Evolutionary conservation across 768 basidiomycete genomes (phyloP).

Genomic region (Boletales sp.): DNA sequence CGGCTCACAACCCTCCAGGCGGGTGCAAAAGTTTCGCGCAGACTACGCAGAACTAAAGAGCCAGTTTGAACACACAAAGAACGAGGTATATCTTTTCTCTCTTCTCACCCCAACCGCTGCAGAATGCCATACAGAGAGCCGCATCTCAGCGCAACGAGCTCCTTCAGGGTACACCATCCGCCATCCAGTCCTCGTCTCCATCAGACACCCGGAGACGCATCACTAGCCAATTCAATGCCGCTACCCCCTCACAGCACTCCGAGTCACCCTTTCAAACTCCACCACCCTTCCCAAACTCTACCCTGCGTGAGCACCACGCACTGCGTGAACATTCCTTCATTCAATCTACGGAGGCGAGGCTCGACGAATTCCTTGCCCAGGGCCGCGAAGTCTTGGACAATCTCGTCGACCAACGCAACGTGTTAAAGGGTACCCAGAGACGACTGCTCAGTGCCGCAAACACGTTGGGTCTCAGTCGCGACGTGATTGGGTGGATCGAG

Average conservation of each 20-base stretch:
- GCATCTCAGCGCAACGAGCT: slow-evolving; percentile 63
- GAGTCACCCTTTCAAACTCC: slow-evolving; percentile 83
- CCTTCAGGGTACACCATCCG: slow-evolving; percentile 44
- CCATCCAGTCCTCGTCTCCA: slow-evolving; percentile 26
- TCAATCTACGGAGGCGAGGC: slow-evolving; percentile 70
- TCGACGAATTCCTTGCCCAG: slow-evolving; percentile 92
- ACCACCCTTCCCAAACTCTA: slow-evolving; percentile 51
- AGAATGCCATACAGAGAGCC: slow-evolving; percentile 44
- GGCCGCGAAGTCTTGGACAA: slow-evolving; percentile 91
- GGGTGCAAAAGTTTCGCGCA: slow-evolving; percentile 85
- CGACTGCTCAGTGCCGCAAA: slow-evolving; percentile 88
- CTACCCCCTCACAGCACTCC: slow-evolving; percentile 56
- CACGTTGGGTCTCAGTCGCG: slow-evolving; percentile 87
- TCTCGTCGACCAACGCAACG: slow-evolving; percentile 85
- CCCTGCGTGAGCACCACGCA: slow-evolving; percentile 70
- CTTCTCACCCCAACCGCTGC: background rate
- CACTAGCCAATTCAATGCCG: slow-evolving; percentile 31
- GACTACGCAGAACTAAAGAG: slow-evolving; percentile 81
- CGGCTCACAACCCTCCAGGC: slow-evolving; percentile 45
- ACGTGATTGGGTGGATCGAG: slow-evolving; percentile 98
- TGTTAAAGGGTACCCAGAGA: slow-evolving; percentile 92
- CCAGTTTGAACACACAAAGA: slow-evolving; percentile 80
- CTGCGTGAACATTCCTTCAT: slow-evolving; percentile 88
- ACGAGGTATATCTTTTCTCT: slow-evolving; percentile 34
- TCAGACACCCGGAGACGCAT: slow-evolving; percentile 68